Evolutionary conservation across 805 yeast genomes (phyloP).

Genomic region (Teunomyces aglyptinius): DNA sequence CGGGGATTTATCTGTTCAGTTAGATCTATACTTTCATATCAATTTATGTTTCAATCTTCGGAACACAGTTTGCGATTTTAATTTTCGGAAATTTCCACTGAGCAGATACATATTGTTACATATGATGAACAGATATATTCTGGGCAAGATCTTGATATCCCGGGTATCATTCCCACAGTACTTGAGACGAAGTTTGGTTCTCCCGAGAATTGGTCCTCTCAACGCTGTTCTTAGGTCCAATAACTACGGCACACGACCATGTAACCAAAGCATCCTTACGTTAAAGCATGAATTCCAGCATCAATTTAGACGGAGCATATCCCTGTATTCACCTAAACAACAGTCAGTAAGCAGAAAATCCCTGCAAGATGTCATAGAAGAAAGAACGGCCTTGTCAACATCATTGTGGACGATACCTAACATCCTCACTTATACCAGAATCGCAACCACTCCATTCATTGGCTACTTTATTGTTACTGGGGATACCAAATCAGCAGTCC

Average conservation of each 20-base stretch:
- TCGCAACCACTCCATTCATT: slow-evolving; percentile 78
- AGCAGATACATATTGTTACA: not conserved
- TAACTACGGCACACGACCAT: not conserved
- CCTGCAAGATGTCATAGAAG: not conserved
- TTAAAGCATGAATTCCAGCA: not conserved
- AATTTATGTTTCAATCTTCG: not conserved
- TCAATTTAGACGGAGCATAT: not conserved
- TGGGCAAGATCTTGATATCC: not conserved
- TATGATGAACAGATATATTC: not conserved
- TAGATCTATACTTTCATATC: not conserved
- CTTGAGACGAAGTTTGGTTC: not conserved
- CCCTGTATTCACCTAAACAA: not conserved
- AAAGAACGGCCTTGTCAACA: not conserved
- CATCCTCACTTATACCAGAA: slow-evolving; percentile 73
- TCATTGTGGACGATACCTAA: slow-evolving; percentile 68
- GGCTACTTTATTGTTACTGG: slow-evolving; percentile 74
- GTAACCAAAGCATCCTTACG: not conserved
- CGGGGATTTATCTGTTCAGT: not conserved
- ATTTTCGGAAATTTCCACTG: not conserved
- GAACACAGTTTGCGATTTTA: not conserved
- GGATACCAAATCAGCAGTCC: slow-evolving; percentile 62
- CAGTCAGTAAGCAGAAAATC: not conserved
- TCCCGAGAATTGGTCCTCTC: not conserved
- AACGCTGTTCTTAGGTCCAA: not conserved
- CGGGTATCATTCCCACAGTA: not conserved